A percentile compares a stretch with the other conserved stretches of the same genome.
phyloP scores from a whole-genome alignment of 2,329 filamentous ascomycete species.

The Hortaea werneckii region DNA sequence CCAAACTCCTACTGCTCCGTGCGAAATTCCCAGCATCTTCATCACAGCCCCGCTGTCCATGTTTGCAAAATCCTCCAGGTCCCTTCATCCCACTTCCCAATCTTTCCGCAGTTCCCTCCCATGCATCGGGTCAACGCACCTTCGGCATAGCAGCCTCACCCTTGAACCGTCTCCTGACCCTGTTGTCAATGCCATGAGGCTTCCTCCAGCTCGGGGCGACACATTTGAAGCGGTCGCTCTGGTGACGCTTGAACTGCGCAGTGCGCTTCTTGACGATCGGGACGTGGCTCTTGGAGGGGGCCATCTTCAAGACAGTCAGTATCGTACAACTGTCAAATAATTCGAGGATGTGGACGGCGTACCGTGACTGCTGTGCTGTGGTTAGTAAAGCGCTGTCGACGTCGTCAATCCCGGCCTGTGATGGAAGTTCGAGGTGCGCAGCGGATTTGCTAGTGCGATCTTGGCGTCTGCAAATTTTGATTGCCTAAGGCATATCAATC shows the following conservation, averaged over 20 bases:
- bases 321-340: background rate
- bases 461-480: background rate
- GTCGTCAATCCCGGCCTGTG: background rate
- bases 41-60: too few species aligned
- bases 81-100: background rate
- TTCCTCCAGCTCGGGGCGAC: conserved; percentile 91
- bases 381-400: background rate
- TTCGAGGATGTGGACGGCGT: background rate
- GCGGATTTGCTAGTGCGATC: background rate
- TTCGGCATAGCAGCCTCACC: conserved; percentile 94
- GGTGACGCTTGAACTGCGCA: conserved; percentile 93
- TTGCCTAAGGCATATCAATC: background rate
- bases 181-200: conserved; percentile 99
- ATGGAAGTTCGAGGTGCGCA: background rate
- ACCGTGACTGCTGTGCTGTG: background rate
- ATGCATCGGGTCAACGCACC: conserved; percentile 50
- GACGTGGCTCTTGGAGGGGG: conserved; percentile 91
- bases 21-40: background rate
- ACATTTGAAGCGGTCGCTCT: conserved; percentile 93
- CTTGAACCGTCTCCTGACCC: conserved; percentile 94
- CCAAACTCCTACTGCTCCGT: background rate
- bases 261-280: conserved; percentile 99
- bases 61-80: background rate
- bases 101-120: conserved; percentile 2
- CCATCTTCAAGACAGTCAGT: conserved; percentile 1